phyloP scores from a whole-genome alignment of 345 rosid genomes.

The Populus alba region DNA sequence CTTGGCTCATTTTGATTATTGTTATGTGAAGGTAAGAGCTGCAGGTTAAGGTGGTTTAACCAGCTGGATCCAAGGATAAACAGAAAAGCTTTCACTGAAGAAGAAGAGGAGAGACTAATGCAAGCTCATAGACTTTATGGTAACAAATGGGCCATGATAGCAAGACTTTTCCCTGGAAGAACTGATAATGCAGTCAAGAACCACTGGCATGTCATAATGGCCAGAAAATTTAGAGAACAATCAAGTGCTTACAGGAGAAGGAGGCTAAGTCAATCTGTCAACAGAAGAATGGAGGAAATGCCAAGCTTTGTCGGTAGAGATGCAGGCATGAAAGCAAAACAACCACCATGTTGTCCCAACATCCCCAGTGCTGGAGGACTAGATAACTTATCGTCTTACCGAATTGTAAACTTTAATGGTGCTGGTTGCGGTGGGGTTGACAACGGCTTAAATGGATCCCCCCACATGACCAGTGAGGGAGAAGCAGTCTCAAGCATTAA shows the following conservation, averaged over 20 bases:
- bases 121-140: slow-evolving; percentile 93
- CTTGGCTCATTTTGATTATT: neutral
- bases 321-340: slow-evolving; percentile 16
- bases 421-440: slow-evolving; percentile 19
- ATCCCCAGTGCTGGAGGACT: slow-evolving; percentile 16
- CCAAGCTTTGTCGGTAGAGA: slow-evolving; percentile 29
- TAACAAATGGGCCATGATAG: slow-evolving; percentile 99
- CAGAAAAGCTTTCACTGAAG: slow-evolving; percentile 82
- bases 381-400: slow-evolving; percentile 13
- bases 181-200: slow-evolving; percentile 99
- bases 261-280: slow-evolving; percentile 46
- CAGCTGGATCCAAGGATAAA: slow-evolving; percentile 96
- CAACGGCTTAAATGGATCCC: slow-evolving; percentile 19
- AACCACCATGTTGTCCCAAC: slow-evolving; percentile 22
- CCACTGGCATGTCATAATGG: slow-evolving; percentile 99
- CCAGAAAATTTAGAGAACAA: slow-evolving; percentile 89
- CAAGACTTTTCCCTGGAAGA: slow-evolving; percentile 92
- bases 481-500: slow-evolving; percentile 22
- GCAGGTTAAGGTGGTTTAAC: slow-evolving; percentile 94
- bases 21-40: slow-evolving; percentile 69
- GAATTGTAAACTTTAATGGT: slow-evolving; percentile 30
- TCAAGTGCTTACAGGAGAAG: slow-evolving; percentile 72
- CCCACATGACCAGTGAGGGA: slow-evolving; percentile 21
- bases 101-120: slow-evolving; percentile 93
- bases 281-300: slow-evolving; percentile 31